phyloP scores from a whole-genome alignment of 2,329 filamentous ascomycete species.

The Penicillium brasilianum region DNA sequence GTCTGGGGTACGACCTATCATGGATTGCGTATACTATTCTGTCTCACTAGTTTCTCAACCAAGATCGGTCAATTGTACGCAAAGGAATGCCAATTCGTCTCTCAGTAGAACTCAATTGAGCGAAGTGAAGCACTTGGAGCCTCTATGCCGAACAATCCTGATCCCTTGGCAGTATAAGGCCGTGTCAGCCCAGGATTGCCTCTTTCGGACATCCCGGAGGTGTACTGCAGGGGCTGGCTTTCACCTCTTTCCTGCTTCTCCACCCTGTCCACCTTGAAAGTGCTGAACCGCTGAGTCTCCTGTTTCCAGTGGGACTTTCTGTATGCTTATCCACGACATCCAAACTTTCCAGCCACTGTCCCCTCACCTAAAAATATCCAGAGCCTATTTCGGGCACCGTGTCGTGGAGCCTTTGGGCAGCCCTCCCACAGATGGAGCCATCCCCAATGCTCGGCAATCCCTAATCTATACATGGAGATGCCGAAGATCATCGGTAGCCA shows the following conservation, averaged over 20 bases:
- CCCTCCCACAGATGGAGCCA: too few species aligned
- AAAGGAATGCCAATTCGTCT: not conserved
- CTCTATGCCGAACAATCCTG: not conserved
- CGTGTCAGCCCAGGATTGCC: slow-evolving; percentile 19
- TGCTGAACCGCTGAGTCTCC: not conserved
- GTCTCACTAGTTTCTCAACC: not conserved
- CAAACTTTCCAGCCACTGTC: not conserved
- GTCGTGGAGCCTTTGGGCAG: not conserved
- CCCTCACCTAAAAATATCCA: slow-evolving; percentile 17
- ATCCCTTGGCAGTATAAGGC: slow-evolving; percentile 13
- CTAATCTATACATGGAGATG: slow-evolving; percentile 1
- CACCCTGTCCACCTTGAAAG: not conserved
- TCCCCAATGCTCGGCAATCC: not conserved
- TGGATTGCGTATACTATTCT: not conserved
- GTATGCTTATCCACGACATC: slow-evolving; percentile 3
- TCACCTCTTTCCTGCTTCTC: not conserved
- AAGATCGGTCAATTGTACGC: not conserved
- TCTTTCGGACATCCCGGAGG: slow-evolving; percentile 25
- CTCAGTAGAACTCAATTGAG: not conserved
- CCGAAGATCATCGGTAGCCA: not conserved
- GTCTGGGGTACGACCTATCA: not conserved
- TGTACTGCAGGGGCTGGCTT: slow-evolving; percentile 9
- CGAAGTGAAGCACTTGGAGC: too few species aligned
- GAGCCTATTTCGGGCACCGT: not conserved
- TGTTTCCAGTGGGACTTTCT: slow-evolving; percentile 3